Base-by-base conservation (phyloP, 768 basidiomycete species). In the Phaffia australis region DNA sequence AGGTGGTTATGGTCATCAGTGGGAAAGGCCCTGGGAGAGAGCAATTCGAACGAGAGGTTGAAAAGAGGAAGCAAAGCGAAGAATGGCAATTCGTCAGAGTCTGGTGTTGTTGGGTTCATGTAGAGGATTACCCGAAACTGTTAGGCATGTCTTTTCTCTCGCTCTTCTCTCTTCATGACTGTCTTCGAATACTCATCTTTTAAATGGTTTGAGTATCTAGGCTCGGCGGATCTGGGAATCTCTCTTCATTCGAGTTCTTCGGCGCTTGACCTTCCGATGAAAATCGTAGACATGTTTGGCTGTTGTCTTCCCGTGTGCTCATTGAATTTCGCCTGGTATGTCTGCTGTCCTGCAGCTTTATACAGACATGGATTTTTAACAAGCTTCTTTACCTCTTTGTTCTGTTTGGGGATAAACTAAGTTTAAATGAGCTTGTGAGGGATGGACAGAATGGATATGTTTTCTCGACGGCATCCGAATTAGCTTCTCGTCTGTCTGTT, bases 231-330 rank as follows among this genome's bases (percentile, higher is more conserved):
- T 76, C 72, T 99, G 50, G 95, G 95, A 2, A 82, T 98, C 65
- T 91, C 85, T 69, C 77, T 99, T 59, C 95, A 99, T 77, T 83
- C 84, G 6, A 93, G 89, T 75, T 90, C 89, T 0, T 93, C 89
- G 1, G 87, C 83, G 1, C 78, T 92, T 65, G 95, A 99, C 76
- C 79, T 99, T 63, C 95, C 95, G 2, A 99, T 99, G 95, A 99
- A 99, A 76, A 85, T 99, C 5, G 91, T 99, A 8, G 95, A 99
- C 75, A 97, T 98, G 94, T 97, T 98, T 78, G 95, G 95, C 4
- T 97, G 93, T 71, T 87, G 87, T 5, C 79, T 98, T 64, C 94
- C 94, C 0, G 95, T 97, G 9, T 87, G 93, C 69, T 93, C 95
- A 0, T 80, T 91, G 3, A 81, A 85, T 58, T 99, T 94, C 73